Evolutionary conservation across 495 filamentous ascomycete species (phyloP).

Genomic region (Staphylotrichum longicolle): DNA sequence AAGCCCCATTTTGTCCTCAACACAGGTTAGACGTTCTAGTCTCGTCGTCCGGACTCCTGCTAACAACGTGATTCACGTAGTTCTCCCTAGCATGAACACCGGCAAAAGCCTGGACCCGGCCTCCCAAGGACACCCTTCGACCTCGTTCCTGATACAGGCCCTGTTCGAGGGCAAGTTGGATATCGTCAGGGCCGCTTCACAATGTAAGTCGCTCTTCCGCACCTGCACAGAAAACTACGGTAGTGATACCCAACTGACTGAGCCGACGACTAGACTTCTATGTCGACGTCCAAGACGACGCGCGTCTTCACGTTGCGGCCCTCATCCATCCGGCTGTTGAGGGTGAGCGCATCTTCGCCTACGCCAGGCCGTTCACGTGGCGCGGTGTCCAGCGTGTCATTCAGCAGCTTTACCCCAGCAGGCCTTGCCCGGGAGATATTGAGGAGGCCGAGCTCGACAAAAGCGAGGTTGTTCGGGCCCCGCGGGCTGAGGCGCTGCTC

Average conservation of each 20-base stretch:
- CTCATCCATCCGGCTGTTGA: slow-evolving; percentile 42
- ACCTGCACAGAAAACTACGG: neutral
- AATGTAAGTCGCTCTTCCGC: slow-evolving; percentile 25
- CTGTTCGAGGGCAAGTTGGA: slow-evolving; percentile 31
- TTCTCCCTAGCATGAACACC: slow-evolving; percentile 45
- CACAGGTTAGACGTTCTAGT: slow-evolving; percentile 11
- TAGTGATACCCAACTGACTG: neutral
- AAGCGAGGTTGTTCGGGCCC: slow-evolving; percentile 32
- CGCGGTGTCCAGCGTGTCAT: slow-evolving; percentile 35
- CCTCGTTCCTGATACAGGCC: slow-evolving; percentile 26
- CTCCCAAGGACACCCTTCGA: slow-evolving; percentile 30
- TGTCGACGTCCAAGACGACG: slow-evolving; percentile 51
- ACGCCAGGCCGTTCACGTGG: slow-evolving; percentile 40
- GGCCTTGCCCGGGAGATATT: slow-evolving; percentile 6
- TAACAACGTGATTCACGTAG: slow-evolving; percentile 6
- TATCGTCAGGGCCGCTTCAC: slow-evolving; percentile 23
- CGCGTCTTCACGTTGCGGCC: slow-evolving; percentile 46
- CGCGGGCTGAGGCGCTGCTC: slow-evolving; percentile 34
- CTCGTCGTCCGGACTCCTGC: neutral
- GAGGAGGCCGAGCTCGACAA: slow-evolving; percentile 24
- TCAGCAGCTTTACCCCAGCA: slow-evolving; percentile 31
- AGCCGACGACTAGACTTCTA: slow-evolving; percentile 32
- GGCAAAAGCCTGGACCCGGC: slow-evolving; percentile 36
- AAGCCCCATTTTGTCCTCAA: slow-evolving; percentile 50
- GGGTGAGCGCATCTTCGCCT: slow-evolving; percentile 50